Conservation (phyloP, 805 yeast species). For the Clavispora vitiphila region DNA sequence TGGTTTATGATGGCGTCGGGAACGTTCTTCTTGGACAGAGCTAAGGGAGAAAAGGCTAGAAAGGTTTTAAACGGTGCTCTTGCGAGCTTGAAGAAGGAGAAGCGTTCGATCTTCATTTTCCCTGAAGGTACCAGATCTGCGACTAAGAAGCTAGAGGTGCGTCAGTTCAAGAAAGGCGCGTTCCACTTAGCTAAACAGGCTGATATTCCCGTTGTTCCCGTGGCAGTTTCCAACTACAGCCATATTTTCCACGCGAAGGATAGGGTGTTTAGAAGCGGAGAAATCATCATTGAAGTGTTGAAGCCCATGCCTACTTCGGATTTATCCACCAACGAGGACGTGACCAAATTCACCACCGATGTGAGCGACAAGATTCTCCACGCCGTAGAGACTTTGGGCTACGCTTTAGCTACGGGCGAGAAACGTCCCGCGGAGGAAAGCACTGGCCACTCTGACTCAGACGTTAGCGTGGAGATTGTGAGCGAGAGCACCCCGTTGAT, state of each 20-base stretch:
- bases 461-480: conserved; percentile 13
- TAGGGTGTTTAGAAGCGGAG: conserved; percentile 70
- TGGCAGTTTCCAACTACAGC: conserved; percentile 83
- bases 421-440: conserved; percentile 1
- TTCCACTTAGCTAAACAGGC: conserved; percentile 96
- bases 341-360: conserved; percentile 52
- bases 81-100: conserved; percentile 50
- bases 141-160: conserved; percentile 56
- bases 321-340: conserved; percentile 61
- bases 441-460: conserved; percentile 4
- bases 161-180: conserved; percentile 96
- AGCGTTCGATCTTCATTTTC: conserved; percentile 81
- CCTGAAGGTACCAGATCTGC: conserved; percentile 98
- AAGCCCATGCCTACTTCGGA: conserved; percentile 75
- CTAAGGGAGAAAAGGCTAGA: conserved; percentile 69
- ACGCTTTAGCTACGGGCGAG: conserved; percentile 14
- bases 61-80: conserved; percentile 70
- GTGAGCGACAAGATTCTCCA: conserved; percentile 55
- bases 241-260: conserved; percentile 57
- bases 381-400: conserved; percentile 39
- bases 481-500: conserved; percentile 15
- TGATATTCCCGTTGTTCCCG: conserved; percentile 81
- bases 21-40: conserved; percentile 85
- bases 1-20: conserved; percentile 95
- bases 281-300: conserved; percentile 70